phyloP scores from a whole-genome alignment of 495 filamentous ascomycete species.

The Aspergillus avenaceus region DNA sequence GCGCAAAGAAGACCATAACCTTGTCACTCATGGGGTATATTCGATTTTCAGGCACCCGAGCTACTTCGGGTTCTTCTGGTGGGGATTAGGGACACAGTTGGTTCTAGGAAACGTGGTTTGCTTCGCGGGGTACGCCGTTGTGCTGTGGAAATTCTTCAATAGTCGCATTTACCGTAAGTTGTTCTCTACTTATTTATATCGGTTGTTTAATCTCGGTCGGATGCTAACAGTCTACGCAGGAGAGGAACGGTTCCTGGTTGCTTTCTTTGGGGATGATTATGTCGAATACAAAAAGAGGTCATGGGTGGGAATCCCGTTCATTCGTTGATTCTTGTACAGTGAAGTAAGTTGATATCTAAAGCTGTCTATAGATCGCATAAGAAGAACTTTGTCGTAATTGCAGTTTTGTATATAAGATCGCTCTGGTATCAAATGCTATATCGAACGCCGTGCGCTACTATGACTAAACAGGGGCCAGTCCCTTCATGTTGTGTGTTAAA shows the following conservation, averaged over 20 bases:
- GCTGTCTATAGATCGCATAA: background rate
- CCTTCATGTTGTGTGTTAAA: conserved; percentile 21
- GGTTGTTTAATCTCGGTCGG: background rate
- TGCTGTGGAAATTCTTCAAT: conserved; percentile 82
- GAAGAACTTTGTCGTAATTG: background rate
- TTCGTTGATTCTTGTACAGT: conserved; percentile 16
- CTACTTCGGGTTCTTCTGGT: conserved; percentile 99
- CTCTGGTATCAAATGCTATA: conserved; percentile 12
- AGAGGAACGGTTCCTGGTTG: conserved; percentile 73
- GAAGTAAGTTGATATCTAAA: background rate
- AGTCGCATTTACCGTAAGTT: conserved; percentile 62
- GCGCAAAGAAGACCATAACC: conserved; percentile 61
- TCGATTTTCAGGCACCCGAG: conserved; percentile 70
- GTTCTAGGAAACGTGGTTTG: conserved; percentile 82
- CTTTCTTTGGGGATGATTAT: conserved; percentile 86
- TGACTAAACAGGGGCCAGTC: background rate
- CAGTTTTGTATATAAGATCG: background rate
- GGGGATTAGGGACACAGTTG: conserved; percentile 90
- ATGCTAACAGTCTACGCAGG: conserved; percentile 27
- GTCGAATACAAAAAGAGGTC: conserved; percentile 62
- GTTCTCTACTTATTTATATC: background rate
- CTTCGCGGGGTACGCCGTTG: conserved; percentile 64
- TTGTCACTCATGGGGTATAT: conserved; percentile 75
- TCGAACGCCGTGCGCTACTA: conserved; percentile 5
- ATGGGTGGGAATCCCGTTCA: conserved; percentile 73